phyloP scores from a whole-genome alignment of 164 flowering plant genomes.

The Umbellularia californica region DNA sequence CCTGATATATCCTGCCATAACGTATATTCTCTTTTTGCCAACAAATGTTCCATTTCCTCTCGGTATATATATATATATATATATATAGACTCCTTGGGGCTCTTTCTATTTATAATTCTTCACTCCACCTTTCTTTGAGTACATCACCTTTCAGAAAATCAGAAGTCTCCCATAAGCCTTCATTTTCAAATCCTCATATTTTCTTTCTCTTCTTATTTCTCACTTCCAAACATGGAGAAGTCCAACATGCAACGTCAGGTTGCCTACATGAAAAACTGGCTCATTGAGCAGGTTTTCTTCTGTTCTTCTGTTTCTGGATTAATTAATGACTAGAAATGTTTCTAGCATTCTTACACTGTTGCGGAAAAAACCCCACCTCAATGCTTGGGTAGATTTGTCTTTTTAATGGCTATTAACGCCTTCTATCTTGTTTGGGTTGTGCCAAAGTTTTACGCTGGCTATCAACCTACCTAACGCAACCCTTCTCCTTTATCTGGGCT shows the following conservation, averaged over 20 bases:
- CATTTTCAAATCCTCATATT: not conserved
- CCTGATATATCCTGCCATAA: too few species aligned
- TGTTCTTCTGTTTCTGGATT: not conserved
- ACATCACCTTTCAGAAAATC: not conserved
- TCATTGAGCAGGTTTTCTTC: conserved; percentile 14
- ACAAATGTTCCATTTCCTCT: not conserved
- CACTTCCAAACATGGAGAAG: conserved; percentile 8
- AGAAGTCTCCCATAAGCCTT: not conserved
- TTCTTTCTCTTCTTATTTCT: too few species aligned
- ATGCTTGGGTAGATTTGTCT: not conserved
- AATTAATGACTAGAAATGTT: not conserved
- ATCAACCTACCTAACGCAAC: too few species aligned
- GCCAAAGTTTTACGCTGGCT: too few species aligned
- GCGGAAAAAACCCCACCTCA: not conserved
- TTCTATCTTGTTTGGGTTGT: too few species aligned
- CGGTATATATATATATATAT: not conserved
- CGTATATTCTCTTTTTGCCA: too few species aligned
- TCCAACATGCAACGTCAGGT: conserved; percentile 11
- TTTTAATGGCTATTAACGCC: not conserved
- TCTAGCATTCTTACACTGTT: not conserved
- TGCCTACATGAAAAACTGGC: conserved; percentile 4
- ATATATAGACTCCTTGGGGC: not conserved
- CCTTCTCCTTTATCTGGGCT: too few species aligned
- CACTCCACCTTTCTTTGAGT: not conserved
- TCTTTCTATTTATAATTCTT: not conserved